Evolutionary conservation across 306 rosid species (phyloP), one percentile per base, ranked within the genome.

Genomic region (Vigna trinervia): DNA sequence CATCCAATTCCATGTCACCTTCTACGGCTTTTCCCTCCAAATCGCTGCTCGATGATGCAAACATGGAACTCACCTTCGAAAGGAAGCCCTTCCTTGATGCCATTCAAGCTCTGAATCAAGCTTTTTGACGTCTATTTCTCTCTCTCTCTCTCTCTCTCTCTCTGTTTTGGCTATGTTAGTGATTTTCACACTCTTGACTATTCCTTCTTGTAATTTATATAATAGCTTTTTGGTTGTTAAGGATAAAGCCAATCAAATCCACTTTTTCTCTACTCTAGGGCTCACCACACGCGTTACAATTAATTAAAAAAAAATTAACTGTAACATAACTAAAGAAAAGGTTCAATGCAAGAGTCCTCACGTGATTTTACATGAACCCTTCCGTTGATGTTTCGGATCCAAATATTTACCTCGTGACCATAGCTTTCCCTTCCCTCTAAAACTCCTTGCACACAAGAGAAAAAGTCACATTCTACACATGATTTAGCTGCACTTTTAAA

Each of bases 21-120:
- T 82, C 56, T 34, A 82, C 12, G 30, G 83, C 53, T 38, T 57
- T 71, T 22, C 59, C 53, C 23, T 47, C 41, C 38, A 56, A 77
- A 69, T 75, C 34, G 62, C 26, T n/a, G n/a, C 57, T 76, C 58
- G 83, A 20, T 4, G 90, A 2, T 28, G 86, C 84, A 65, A 82
- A 90, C 17, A 86, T 85, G 88, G 67, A 78, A 23, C 65, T 81
- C n/a, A 85, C 69, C 47, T 86, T 87, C 22, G 89, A 69, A 15
- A 77, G 71, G 69, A 84, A 87, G 66, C 56, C 50, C 68, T 84
- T 91, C 87, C 85, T 75, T 7, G 96, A 86, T 10, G 96, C 96
- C 98, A 94, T 91, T 79, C 85, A 87, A 51, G 32, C 32, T 28
- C 32, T 41, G 85, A 86, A 51, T 41, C 2, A 51, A 51, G 56